These are phyloP conservation scores for Cryptococcus depauperatus DNA, from an alignment of 1,284 basidiomycete genomes.

Conservation along the genomic window DNA sequence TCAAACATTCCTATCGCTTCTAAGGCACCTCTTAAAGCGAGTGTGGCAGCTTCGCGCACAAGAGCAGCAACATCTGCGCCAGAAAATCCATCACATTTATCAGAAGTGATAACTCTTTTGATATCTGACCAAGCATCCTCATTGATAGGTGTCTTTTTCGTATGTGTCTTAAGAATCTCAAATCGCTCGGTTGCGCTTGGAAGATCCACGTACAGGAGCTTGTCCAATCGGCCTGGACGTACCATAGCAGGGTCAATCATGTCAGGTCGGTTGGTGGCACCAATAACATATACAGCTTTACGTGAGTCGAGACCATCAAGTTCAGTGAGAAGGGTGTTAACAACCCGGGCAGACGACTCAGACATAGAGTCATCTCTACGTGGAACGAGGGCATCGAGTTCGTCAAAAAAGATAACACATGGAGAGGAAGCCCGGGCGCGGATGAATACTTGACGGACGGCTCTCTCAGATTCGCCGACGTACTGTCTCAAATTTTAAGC, in stretches of 20 bases:
- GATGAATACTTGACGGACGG: slow-evolving; percentile 92
- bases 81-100: slow-evolving; percentile 73
- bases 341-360: slow-evolving; percentile 91
- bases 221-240: slow-evolving; percentile 89
- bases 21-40: slow-evolving; percentile 65
- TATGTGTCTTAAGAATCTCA: slow-evolving; percentile 72
- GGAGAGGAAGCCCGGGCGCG: slow-evolving; percentile 96
- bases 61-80: slow-evolving; percentile 83
- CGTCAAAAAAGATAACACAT: slow-evolving; percentile 99
- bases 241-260: slow-evolving; percentile 99
- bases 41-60: slow-evolving; percentile 81
- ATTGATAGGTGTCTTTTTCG: slow-evolving; percentile 63
- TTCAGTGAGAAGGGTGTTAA: slow-evolving; percentile 94
- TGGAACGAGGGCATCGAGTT: slow-evolving; percentile 92
- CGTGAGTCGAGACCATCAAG: slow-evolving; percentile 87
- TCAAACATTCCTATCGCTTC: slow-evolving; percentile 54
- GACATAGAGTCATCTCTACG: slow-evolving; percentile 86
- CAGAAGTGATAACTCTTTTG: slow-evolving; percentile 36
- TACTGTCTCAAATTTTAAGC: slow-evolving; percentile 54
- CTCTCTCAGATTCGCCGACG: slow-evolving; percentile 92
- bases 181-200: slow-evolving; percentile 67
- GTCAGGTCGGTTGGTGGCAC: slow-evolving; percentile 95
- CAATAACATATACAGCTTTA: slow-evolving; percentile 90
- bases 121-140: slow-evolving; percentile 40
- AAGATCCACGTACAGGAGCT: slow-evolving; percentile 91